phyloP scores from a whole-genome alignment of 805 yeast species.

The Cyberlindnera saturnus region DNA sequence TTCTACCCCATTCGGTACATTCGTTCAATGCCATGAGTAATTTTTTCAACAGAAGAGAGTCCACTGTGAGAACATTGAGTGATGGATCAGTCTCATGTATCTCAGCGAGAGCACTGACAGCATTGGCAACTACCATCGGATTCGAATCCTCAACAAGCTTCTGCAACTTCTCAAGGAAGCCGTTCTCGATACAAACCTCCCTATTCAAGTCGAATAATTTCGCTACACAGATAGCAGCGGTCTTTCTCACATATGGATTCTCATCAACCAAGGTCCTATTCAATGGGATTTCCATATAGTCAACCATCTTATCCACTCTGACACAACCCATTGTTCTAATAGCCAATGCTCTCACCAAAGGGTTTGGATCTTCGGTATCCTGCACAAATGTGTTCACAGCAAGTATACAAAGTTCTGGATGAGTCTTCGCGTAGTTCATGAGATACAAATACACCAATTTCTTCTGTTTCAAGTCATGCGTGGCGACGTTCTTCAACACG shows the following conservation, averaged over 20 bases:
- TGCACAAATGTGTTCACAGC: conserved; percentile 96
- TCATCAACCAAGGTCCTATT: conserved; percentile 83
- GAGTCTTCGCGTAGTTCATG: conserved; percentile 95
- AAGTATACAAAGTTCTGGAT: conserved; percentile 91
- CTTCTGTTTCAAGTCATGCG: conserved; percentile 94
- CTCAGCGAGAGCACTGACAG: conserved; percentile 80
- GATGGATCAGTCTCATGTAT: conserved; percentile 63
- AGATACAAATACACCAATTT: conserved; percentile 89
- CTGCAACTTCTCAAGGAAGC: conserved; percentile 67
- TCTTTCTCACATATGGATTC: conserved; percentile 94
- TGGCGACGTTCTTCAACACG: conserved; percentile 91
- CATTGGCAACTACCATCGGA: conserved; percentile 97
- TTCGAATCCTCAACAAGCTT: conserved; percentile 75
- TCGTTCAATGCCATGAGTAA: conserved; percentile 84
- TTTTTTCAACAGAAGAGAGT: conserved; percentile 43
- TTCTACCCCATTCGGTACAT: conserved; percentile 99
- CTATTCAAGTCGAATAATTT: conserved; percentile 85
- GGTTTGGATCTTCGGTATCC: conserved; percentile 95
- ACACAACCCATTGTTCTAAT: conserved; percentile 99
- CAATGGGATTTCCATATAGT: conserved; percentile 87
- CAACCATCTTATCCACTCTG: conserved; percentile 90
- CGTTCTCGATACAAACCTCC: conserved; percentile 76
- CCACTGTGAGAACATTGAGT: conserved; percentile 38
- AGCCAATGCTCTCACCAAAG: conserved; percentile 91
- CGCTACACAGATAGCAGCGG: conserved; percentile 97